Conservation (phyloP, 257 asterid species). For the Ocimum tenuiflorum region DNA sequence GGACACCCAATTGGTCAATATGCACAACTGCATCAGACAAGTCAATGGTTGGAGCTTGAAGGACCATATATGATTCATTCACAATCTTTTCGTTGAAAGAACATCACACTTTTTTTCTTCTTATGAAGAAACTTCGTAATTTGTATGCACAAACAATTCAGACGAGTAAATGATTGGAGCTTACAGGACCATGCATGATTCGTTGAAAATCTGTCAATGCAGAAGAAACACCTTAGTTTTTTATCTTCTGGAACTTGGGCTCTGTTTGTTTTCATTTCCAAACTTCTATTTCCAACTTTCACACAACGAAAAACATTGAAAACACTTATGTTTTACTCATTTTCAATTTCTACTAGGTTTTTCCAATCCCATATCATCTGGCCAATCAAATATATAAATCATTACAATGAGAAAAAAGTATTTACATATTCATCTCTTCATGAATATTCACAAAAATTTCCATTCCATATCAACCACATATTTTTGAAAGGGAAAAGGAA, state of each 20-base stretch:
- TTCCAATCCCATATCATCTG: too few relatives aligned
- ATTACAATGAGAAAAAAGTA: too few relatives aligned
- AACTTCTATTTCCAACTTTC: too few relatives aligned
- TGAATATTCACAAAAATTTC: too few relatives aligned
- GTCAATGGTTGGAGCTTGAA: neutral
- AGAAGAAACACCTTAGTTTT: neutral
- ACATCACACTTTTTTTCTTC: conserved; percentile 2
- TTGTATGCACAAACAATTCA: neutral
- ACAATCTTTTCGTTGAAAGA: conserved; percentile 1
- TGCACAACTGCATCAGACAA: neutral
- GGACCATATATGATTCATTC: conserved; percentile 4
- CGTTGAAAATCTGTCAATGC: conserved; percentile 3
- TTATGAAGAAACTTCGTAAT: too few relatives aligned
- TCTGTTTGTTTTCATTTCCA: neutral
- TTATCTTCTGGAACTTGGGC: neutral
- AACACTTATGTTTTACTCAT: too few relatives aligned
- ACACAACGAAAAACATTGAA: too few relatives aligned
- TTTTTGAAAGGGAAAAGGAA: too few relatives aligned
- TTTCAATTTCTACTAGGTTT: too few relatives aligned
- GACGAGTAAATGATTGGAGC: neutral
- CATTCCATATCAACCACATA: too few relatives aligned
- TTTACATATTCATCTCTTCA: too few relatives aligned
- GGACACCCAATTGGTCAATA: neutral
- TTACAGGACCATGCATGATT: neutral
- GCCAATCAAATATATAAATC: too few relatives aligned